Percentiles rank a stretch among this genome's conserved stretches.
Evolutionary conservation across 495 filamentous ascomycete genomes (phyloP).

Genomic region (Cercophora newfieldiana): DNA sequence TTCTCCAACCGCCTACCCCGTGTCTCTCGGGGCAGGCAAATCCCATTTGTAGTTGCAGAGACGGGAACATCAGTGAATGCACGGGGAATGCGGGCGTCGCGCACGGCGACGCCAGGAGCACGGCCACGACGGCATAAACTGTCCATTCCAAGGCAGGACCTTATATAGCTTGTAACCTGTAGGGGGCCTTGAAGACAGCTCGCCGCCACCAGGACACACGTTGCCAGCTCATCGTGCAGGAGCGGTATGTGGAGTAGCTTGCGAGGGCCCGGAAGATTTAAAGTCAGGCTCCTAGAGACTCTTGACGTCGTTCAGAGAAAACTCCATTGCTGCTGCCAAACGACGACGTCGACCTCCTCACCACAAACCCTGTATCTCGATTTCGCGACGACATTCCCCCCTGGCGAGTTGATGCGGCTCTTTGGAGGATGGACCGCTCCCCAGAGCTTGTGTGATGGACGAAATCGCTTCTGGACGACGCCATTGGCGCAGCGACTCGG

Average conservation of each 20-base stretch:
- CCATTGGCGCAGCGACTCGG: constrained; percentile 34
- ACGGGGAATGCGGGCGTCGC: constrained; percentile 9
- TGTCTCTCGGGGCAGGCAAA: constrained; percentile 8
- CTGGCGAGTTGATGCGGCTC: constrained; percentile 19
- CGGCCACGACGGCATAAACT: constrained; percentile 25
- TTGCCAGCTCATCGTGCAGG: constrained; percentile 45
- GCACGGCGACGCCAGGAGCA: constrained; percentile 1
- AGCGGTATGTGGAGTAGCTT: constrained; percentile 31
- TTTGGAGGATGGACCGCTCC: constrained; percentile 21
- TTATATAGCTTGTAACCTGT: constrained; percentile 33
- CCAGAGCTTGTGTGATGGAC: constrained; percentile 27
- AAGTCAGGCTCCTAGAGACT: constrained; percentile 16
- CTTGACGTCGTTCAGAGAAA: neutral
- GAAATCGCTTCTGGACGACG: constrained; percentile 17
- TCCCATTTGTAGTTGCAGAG: neutral
- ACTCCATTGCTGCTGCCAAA: neutral
- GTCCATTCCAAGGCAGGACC: constrained; percentile 22
- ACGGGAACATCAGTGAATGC: constrained; percentile 3
- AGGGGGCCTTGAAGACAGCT: constrained; percentile 26
- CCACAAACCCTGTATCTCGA: constrained; percentile 4
- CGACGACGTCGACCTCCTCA: neutral
- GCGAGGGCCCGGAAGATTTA: constrained; percentile 28
- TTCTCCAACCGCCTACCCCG: neutral
- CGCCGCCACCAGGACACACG: constrained; percentile 22
- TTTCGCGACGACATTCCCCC: constrained; percentile 1